Conservation (phyloP, 2,329 filamentous ascomycete genomes). For the Aspergillus thermomutatus region DNA sequence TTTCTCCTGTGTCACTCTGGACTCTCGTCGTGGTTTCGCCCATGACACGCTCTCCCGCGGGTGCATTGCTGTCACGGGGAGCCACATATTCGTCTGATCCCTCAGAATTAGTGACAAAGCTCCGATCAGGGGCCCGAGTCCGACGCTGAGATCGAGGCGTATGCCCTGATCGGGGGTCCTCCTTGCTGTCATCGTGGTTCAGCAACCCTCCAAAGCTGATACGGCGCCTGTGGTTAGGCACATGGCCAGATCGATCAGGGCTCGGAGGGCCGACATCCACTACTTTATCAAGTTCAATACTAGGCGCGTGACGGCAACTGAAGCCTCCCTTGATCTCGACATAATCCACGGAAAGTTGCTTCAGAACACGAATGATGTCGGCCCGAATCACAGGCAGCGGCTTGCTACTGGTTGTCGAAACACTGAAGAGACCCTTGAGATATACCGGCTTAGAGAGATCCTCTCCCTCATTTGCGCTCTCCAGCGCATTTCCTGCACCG, state of each 20-base stretch:
- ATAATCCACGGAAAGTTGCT: slow-evolving; percentile 84
- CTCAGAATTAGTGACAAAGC: slow-evolving; percentile 81
- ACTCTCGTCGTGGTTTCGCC: slow-evolving; percentile 92
- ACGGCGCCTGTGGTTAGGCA: slow-evolving; percentile 64
- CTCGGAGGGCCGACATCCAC: slow-evolving; percentile 60
- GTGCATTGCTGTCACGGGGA: slow-evolving; percentile 41
- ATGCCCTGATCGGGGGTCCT: slow-evolving; percentile 49
- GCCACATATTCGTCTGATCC: slow-evolving; percentile 72
- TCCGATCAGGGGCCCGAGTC: slow-evolving; percentile 57
- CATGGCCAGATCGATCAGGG: slow-evolving; percentile 47
- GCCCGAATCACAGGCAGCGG: slow-evolving; percentile 79
- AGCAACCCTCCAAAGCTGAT: slow-evolving; percentile 79
- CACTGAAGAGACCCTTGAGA: slow-evolving; percentile 94
- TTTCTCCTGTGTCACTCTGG: slow-evolving; percentile 81
- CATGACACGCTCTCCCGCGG: slow-evolving; percentile 57
- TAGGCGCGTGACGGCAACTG: slow-evolving; percentile 80
- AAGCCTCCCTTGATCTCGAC: slow-evolving; percentile 92
- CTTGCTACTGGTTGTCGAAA: slow-evolving; percentile 92
- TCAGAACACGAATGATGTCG: slow-evolving; percentile 87
- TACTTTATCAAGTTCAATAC: slow-evolving; percentile 78
- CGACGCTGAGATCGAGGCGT: slow-evolving; percentile 43
- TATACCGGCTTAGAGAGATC: slow-evolving; percentile 84
- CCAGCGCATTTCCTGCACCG: slow-evolving; percentile 49
- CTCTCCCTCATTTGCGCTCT: slow-evolving; percentile 58
- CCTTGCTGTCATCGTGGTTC: slow-evolving; percentile 64